Base-by-base conservation (phyloP, 1,139 yeast genomes). In the Ogataea hybrid region DNA sequence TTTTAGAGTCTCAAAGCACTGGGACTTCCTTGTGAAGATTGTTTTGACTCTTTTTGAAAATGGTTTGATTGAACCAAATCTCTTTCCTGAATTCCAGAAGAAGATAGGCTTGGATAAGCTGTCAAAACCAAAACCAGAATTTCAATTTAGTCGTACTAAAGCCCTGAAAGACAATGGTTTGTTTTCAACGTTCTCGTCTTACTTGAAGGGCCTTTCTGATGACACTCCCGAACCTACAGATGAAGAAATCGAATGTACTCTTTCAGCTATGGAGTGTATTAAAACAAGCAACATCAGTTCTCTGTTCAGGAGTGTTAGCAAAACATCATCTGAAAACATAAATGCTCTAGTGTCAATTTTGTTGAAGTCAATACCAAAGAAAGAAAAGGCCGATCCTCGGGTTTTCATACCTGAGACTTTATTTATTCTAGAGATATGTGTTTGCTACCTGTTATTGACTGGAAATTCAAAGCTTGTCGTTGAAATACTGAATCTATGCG, bases 151-250 rank as follows among this genome's bases (percentile, higher is more conserved):
- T 44, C 75, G 86, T 51, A 66, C 78, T 0, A 79, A 79, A 44
- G 72, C 76, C 0, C 72, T 78, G 20, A 84, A 80, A 54, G 95
- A 81, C 29, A 72, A 75, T 8, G 88, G 97, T 2, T 61, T 94
- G 18, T 77, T 94, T 45, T 86, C 96, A 1, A 85, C 97, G 0
- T 82, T 94, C 54, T 89, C 97, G 1, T 88, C 96, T 0, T 90
- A 89, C 56, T 74, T 94, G 62, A 86, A 94, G 52, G 94, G 97
- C 12, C 79, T 84, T 47, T 72, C 84, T 0, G 97, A 89, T 53
- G 95, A 86, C 30, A 82, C 87, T 2, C 84, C 86, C 6, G 97
- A 90, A 60, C 98, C 98, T 4, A 77, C 94, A 1, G 95, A 85
- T 44, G 95, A 85, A 54, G 97, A 90, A 56, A 82, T 94, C 37